Evolutionary conservation across 345 rosid genomes (phyloP).

Genomic region (Kandelia obovata): DNA sequence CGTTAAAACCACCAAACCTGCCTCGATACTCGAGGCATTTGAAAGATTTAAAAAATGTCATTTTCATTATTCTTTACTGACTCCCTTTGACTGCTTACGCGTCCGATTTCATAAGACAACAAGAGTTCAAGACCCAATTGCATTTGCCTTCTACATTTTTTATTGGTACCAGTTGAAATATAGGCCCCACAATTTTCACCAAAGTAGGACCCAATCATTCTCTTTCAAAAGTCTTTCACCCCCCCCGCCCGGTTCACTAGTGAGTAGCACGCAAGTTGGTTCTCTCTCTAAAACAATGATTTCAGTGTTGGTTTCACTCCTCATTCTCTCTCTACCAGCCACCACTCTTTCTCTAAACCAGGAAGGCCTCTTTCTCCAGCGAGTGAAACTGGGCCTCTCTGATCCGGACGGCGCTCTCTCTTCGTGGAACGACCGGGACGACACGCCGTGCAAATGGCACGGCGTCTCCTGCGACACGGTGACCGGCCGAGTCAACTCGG

Average conservation of each 20-base stretch:
- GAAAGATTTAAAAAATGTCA: neutral
- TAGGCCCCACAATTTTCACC: neutral
- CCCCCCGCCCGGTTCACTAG: too few species aligned
- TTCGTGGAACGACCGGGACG: conserved; percentile 64
- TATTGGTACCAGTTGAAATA: neutral
- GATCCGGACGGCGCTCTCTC: conserved; percentile 55
- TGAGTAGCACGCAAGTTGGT: too few species aligned
- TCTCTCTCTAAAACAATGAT: conserved; percentile 28
- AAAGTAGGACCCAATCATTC: too few species aligned
- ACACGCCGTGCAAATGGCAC: conserved; percentile 65
- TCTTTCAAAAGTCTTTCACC: too few species aligned
- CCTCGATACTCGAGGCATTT: too few species aligned
- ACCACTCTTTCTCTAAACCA: conserved; percentile 44
- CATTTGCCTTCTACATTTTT: neutral
- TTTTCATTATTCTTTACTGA: neutral
- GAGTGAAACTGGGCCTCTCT: conserved; percentile 50
- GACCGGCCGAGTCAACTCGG: conserved; percentile 41
- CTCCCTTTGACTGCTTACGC: conserved; percentile 8
- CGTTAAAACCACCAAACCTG: too few species aligned
- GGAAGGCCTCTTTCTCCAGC: conserved; percentile 72
- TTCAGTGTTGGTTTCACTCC: conserved; percentile 25
- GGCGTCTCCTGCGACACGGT: conserved; percentile 57
- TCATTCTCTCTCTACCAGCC: conserved; percentile 14
- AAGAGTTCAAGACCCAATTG: neutral
- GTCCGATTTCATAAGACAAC: neutral